Evolutionary conservation across 1,284 basidiomycete species (phyloP).

Genomic region (Boletus smithii): DNA sequence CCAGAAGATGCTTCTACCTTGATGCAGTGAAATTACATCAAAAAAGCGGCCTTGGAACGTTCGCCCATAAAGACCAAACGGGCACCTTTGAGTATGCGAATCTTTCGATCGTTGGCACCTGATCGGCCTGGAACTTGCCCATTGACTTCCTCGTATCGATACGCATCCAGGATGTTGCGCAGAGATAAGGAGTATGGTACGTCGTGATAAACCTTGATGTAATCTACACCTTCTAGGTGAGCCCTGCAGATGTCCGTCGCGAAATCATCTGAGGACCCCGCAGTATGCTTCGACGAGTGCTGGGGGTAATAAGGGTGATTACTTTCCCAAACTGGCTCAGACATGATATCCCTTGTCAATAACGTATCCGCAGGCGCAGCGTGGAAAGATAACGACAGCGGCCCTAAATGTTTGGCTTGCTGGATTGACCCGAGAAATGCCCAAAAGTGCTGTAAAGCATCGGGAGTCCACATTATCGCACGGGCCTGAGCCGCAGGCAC

Average conservation of each 20-base stretch:
- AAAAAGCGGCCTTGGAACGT: constrained; percentile 39
- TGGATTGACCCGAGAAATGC: constrained; percentile 45
- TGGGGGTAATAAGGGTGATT: constrained; percentile 16
- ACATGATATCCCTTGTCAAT: constrained; percentile 9
- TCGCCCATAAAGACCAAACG: constrained; percentile 46
- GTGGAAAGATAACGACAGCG: constrained; percentile 54
- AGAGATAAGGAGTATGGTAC: constrained; percentile 46
- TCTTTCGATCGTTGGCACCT: constrained; percentile 31
- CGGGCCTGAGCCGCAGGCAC: constrained; percentile 13
- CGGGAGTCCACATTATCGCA: constrained; percentile 50
- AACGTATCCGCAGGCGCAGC: constrained; percentile 25
- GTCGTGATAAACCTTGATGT: constrained; percentile 65
- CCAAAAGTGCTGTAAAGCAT: constrained; percentile 51
- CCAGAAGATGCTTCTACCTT: constrained; percentile 17
- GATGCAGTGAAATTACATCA: constrained; percentile 35
- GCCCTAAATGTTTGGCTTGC: constrained; percentile 40
- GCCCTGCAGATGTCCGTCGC: constrained; percentile 16
- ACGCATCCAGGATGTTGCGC: constrained; percentile 51
- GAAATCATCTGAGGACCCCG: constrained; percentile 10
- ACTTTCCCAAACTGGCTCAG: constrained; percentile 23
- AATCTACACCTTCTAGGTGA: constrained; percentile 40
- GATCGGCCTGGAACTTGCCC: constrained; percentile 21
- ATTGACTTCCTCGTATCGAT: constrained; percentile 28
- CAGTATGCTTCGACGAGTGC: constrained; percentile 5
- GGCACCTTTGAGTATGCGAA: constrained; percentile 32